Evolutionary conservation across 306 rosid genomes (phyloP).

Genomic region (Pachyrhizus erosus): DNA sequence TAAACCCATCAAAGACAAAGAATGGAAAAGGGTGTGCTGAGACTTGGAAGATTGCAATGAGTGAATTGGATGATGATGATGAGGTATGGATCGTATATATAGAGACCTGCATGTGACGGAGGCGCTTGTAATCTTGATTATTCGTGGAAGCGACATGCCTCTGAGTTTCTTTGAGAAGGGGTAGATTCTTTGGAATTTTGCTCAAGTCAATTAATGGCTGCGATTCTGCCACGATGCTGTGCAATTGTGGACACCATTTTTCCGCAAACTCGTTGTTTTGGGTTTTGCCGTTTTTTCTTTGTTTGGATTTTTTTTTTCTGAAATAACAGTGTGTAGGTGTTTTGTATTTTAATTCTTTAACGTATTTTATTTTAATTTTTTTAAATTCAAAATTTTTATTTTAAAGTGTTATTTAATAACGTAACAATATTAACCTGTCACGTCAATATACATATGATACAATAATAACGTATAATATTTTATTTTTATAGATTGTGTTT

Average conservation of each 20-base stretch:
- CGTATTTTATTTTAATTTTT: too few species aligned
- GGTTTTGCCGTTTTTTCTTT: too few species aligned
- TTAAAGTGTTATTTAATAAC: too few species aligned
- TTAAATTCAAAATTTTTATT: too few species aligned
- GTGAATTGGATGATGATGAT: not conserved
- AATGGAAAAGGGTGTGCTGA: not conserved
- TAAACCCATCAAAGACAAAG: slow-evolving; percentile 67
- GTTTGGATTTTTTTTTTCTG: too few species aligned
- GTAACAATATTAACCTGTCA: too few species aligned
- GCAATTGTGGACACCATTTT: slow-evolving; percentile 41
- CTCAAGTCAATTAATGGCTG: not conserved
- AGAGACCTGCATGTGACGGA: not conserved
- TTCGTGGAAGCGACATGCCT: slow-evolving; percentile 4
- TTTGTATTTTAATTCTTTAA: too few species aligned
- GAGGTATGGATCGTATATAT: slow-evolving; percentile 15
- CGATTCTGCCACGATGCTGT: not conserved
- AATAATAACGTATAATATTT: too few species aligned
- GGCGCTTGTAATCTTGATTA: not conserved
- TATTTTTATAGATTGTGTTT: too few species aligned
- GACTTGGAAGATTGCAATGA: not conserved
- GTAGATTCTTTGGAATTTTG: slow-evolving; percentile 25
- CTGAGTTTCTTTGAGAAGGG: slow-evolving; percentile 41
- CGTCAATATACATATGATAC: too few species aligned
- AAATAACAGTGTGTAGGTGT: too few species aligned
- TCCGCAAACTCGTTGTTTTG: too few species aligned